Percentiles rank a stretch among this genome's conserved stretches.
Conservation (phyloP, 495 filamentous ascomycete species). For the Hypoxylon fuscum region DNA sequence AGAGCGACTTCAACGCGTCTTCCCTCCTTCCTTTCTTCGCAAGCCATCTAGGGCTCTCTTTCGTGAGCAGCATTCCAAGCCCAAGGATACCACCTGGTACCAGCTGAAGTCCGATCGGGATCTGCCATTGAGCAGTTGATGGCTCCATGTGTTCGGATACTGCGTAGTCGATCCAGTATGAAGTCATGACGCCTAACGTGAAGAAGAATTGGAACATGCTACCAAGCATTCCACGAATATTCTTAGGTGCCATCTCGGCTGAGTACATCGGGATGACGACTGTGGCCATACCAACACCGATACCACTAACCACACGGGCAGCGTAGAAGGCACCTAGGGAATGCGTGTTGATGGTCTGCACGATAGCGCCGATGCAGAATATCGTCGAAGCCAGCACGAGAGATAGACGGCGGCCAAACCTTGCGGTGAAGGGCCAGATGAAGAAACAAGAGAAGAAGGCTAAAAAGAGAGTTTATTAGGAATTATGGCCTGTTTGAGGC, state of each 20-base stretch:
- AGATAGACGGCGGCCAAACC: slow-evolving; percentile 51
- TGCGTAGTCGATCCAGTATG: slow-evolving; percentile 59
- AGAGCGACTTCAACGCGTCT: slow-evolving; percentile 53
- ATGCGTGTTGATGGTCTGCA: slow-evolving; percentile 52
- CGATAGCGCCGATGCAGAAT: slow-evolving; percentile 53
- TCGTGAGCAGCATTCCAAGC: slow-evolving; percentile 55
- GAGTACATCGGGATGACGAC: slow-evolving; percentile 61
- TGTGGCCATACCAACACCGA: slow-evolving; percentile 58
- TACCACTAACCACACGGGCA: slow-evolving; percentile 53
- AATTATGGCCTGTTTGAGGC: background rate
- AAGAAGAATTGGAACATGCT: slow-evolving; percentile 56
- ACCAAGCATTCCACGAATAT: slow-evolving; percentile 55
- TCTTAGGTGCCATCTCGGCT: slow-evolving; percentile 60
- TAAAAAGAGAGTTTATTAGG: background rate
- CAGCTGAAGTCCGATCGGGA: slow-evolving; percentile 58
- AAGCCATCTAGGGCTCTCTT: slow-evolving; percentile 58
- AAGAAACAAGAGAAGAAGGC: slow-evolving; percentile 50
- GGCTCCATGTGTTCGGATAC: slow-evolving; percentile 44
- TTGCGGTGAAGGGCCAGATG: slow-evolving; percentile 51
- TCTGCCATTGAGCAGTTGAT: slow-evolving; percentile 59
- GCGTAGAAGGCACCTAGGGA: slow-evolving; percentile 56
- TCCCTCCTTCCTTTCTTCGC: slow-evolving; percentile 56
- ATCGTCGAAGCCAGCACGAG: slow-evolving; percentile 49
- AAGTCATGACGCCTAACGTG: slow-evolving; percentile 53
- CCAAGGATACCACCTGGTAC: slow-evolving; percentile 54